Percentiles rank a stretch among this genome's conserved stretches.
phyloP scores from a whole-genome alignment of 129 eudicot species.

The Solidago caesia region DNA sequence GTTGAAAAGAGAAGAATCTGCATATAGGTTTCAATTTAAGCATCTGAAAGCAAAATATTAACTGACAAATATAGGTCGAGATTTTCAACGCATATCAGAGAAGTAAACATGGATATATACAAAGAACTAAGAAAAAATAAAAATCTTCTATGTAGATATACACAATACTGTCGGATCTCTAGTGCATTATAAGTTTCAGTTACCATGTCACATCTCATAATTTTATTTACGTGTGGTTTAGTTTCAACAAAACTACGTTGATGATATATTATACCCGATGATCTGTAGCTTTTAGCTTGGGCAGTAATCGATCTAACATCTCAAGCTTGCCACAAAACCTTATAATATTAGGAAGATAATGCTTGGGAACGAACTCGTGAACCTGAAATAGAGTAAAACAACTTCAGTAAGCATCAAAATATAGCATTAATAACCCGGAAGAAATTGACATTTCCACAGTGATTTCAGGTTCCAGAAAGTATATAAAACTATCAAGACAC shows the following conservation, averaged over 20 bases:
- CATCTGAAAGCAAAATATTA: conserved; percentile 12
- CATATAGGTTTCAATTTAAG: conserved; percentile 27
- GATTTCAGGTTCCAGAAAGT: background rate
- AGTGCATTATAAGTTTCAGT: background rate
- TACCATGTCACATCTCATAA: conserved; percentile 20
- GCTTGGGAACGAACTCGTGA: conserved; percentile 79
- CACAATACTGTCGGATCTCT: background rate
- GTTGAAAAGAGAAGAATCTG: conserved; percentile 98
- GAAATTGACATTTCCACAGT: background rate
- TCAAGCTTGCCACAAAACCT: conserved; percentile 99
- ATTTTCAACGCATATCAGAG: background rate
- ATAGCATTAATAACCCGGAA: conserved; percentile 1
- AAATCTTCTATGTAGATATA: background rate
- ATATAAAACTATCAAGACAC: background rate
- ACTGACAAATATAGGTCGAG: conserved; percentile 6
- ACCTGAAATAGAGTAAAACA: conserved; percentile 49
- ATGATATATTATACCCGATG: conserved; percentile 67
- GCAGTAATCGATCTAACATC: conserved; percentile 92
- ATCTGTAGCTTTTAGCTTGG: conserved; percentile 95
- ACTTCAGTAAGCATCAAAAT: conserved; percentile 15
- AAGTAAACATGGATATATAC: background rate
- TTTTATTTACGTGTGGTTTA: background rate
- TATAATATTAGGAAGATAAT: conserved; percentile 81
- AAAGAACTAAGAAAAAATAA: background rate
- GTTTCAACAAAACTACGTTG: conserved; percentile 2